Conservation (phyloP, 805 yeast genomes). For the Saccharomyces mikatae region DNA sequence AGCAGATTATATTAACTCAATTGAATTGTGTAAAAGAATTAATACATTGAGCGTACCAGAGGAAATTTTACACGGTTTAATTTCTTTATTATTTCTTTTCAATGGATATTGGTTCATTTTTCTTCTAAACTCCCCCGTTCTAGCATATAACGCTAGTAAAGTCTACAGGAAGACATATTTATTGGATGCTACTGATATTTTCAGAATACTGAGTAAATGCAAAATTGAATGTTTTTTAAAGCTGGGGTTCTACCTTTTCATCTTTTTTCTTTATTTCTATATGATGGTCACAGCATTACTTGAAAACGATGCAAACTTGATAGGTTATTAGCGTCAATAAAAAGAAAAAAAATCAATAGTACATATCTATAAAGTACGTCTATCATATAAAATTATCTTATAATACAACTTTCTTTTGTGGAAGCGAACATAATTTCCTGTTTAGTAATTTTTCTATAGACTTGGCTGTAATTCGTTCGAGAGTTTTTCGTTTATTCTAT, state of each 20-base stretch:
- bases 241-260: conserved; percentile 78
- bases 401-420: background rate
- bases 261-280: conserved; percentile 93
- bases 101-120: conserved; percentile 92
- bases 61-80: conserved; percentile 69
- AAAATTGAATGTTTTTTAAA: conserved; percentile 88
- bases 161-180: conserved; percentile 71
- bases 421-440: background rate
- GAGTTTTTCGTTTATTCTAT: conserved; percentile 8
- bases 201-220: conserved; percentile 86
- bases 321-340: background rate
- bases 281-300: conserved; percentile 89
- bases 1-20: conserved; percentile 94
- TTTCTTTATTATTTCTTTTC: conserved; percentile 63
- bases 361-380: background rate
- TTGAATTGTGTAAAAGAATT: conserved; percentile 87
- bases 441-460: conserved; percentile 2
- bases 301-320: conserved; percentile 24
- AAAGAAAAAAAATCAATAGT: background rate
- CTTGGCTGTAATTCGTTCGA: background rate
- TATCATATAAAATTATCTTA: background rate
- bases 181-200: conserved; percentile 94
- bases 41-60: conserved; percentile 88
- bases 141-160: conserved; percentile 77
- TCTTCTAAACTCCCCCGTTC: conserved; percentile 71